Base-by-base conservation (phyloP, 306 rosid genomes). In the Pueraria montana region DNA sequence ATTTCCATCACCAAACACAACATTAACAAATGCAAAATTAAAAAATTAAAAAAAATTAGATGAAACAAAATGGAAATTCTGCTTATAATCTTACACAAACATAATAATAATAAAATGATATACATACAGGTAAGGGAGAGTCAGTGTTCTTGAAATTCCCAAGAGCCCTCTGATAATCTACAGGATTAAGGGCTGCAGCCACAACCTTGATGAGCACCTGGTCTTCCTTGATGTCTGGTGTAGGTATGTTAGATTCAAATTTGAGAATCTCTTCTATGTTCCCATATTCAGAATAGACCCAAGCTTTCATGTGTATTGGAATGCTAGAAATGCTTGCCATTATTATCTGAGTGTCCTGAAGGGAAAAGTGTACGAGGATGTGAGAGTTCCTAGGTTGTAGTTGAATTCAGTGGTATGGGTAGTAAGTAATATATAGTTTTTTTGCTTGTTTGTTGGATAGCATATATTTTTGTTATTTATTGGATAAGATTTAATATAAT, bases 141-240 rank as follows among this genome's bases (percentile, higher is more conserved):
- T 86, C 86, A 6, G 1, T 23, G 80, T 72, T n/a, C 82, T 77
- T 84, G 34, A 88, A 61, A 65, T 11, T 0, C 0, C 97, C 97
- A 34, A 68, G 72, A 68, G 83, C 77, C 50, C 96, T 88, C 85
- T 88, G 87, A 78, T n/a, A 87, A 84, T 94, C 98, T n/a, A n/a
- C n/a, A n/a, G n/a, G n/a, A n/a, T n/a, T n/a, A n/a, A n/a, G n/a
- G n/a, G n/a, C n/a, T n/a, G 91, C 93, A 72, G 93, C 98, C 69
- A 82, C 87, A n/a, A 94, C 92, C 83, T 91, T 90, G 85, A 91
- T 75, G 21, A 93, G 91, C 0, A 90, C 49, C 12, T 92, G 90
- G 23, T 92, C 84, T 26, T 90, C 86, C 40, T 59, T 78, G 3
- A 89, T 17, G 24, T 73, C 46, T 26, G 92, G 94, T 45, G 85